Evolutionary conservation across 257 asterid genomes (phyloP).

Genomic region (Petunia axillaris): DNA sequence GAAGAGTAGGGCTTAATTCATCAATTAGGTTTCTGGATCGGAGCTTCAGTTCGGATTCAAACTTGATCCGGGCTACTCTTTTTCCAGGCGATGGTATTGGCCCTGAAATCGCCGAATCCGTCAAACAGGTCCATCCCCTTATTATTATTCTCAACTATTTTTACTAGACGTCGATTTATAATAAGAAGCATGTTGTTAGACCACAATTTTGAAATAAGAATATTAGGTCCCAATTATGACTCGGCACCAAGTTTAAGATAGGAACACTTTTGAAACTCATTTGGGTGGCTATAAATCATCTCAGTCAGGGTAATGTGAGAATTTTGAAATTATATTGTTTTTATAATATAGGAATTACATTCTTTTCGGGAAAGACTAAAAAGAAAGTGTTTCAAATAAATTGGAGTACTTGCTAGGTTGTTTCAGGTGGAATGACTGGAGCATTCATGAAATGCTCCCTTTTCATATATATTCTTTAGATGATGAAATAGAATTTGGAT

Average conservation of each 20-base stretch:
- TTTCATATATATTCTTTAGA: not conserved
- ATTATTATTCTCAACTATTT: not conserved
- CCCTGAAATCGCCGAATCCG: constrained; percentile 92
- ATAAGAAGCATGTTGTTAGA: too few species aligned
- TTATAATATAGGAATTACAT: too few species aligned
- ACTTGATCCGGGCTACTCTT: constrained; percentile 60
- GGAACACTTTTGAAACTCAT: too few species aligned
- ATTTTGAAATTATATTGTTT: too few species aligned
- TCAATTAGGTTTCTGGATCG: constrained; percentile 1
- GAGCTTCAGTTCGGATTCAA: constrained; percentile 24
- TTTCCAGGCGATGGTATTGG: constrained; percentile 98
- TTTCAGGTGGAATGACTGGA: not conserved
- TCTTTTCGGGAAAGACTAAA: too few species aligned
- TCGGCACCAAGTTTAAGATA: too few species aligned
- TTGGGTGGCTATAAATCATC: too few species aligned
- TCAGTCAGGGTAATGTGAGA: too few species aligned
- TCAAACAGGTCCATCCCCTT: constrained; percentile 52
- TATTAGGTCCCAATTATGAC: too few species aligned
- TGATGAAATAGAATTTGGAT: not conserved
- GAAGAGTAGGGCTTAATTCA: not conserved
- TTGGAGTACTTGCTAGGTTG: not conserved
- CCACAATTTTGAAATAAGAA: too few species aligned
- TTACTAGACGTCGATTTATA: not conserved
- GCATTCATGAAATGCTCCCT: constrained; percentile 5
- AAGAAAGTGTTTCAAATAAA: too few species aligned